Conservation (phyloP, 176 grass and related monocot species). For the Stipa capillata region DNA sequence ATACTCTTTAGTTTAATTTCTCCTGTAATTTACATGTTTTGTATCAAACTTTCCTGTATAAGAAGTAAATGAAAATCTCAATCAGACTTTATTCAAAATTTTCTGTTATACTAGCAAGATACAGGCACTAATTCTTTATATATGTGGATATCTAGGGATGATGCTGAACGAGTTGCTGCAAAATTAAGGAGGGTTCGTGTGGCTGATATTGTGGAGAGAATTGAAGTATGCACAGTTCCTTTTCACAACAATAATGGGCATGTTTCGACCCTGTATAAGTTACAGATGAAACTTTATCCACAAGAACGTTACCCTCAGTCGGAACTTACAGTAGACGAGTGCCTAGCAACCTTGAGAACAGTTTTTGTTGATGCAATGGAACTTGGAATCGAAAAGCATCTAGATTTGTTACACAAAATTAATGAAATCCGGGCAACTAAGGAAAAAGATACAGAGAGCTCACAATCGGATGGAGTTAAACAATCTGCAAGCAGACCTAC, state of each 20-base stretch:
- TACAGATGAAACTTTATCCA: constrained; percentile 70
- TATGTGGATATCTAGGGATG: constrained; percentile 24
- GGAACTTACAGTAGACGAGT: constrained; percentile 49
- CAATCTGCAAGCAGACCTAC: constrained; percentile 33
- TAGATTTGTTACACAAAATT: constrained; percentile 66
- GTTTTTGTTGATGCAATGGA: constrained; percentile 82
- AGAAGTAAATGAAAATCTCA: not conserved
- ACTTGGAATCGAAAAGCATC: constrained; percentile 65
- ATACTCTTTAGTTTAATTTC: not conserved
- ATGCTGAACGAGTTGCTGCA: constrained; percentile 28
- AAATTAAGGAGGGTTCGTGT: constrained; percentile 60
- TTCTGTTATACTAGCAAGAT: not conserved
- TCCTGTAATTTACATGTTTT: not conserved
- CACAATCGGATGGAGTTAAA: constrained; percentile 21
- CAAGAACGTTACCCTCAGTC: constrained; percentile 36
- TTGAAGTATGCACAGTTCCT: constrained; percentile 71
- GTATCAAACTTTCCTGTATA: not conserved
- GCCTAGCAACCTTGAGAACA: constrained; percentile 35
- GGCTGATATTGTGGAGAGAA: constrained; percentile 57
- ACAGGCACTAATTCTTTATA: not conserved
- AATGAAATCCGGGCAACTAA: constrained; percentile 49
- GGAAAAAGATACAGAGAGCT: constrained; percentile 31
- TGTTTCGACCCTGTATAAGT: constrained; percentile 66
- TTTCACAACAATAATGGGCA: constrained; percentile 59
- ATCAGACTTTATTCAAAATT: not conserved